phyloP scores from a whole-genome alignment of 169 alveolate species.

The Eimeria praecox region DNA sequence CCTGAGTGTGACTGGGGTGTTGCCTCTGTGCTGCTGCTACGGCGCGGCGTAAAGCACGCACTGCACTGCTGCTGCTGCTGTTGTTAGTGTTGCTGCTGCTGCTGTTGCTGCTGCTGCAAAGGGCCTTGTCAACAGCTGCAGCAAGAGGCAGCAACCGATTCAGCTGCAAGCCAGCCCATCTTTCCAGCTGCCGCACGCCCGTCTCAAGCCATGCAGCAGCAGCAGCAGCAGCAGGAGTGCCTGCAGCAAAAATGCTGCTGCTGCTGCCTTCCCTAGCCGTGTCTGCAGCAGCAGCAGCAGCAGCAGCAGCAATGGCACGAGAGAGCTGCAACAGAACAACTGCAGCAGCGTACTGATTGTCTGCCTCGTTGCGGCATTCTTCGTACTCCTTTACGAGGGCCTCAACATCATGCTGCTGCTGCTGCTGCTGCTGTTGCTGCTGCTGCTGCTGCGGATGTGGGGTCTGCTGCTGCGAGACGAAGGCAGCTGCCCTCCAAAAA shows the following conservation, averaged over 20 bases:
- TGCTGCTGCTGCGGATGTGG: constrained; percentile 14
- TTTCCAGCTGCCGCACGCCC: constrained; percentile 14
- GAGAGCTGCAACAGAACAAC: background rate
- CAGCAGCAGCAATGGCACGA: constrained; percentile 35
- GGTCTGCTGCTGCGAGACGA: constrained; percentile 19
- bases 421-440: constrained; percentile 27
- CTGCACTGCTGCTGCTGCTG: constrained; percentile 49
- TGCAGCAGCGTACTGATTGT: constrained; percentile 55
- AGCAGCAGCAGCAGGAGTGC: constrained; percentile 43
- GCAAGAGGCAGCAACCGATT: constrained; percentile 54
- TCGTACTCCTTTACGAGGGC: constrained; percentile 28
- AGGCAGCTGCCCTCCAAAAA: constrained; percentile 53
- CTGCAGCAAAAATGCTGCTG: background rate
- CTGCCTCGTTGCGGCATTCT: constrained; percentile 61
- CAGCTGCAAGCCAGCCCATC: constrained; percentile 17
- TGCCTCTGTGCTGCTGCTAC: constrained; percentile 17
- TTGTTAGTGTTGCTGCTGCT: constrained; percentile 27
- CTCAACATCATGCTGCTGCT: constrained; percentile 21
- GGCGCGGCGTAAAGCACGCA: constrained; percentile 29
- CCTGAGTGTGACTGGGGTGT: background rate
- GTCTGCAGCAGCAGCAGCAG: constrained; percentile 21
- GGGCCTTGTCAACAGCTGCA: constrained; percentile 25
- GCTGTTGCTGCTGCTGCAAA: constrained; percentile 38
- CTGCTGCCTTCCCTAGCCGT: background rate
- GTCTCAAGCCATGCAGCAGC: constrained; percentile 46